phyloP scores from a whole-genome alignment of 257 asterid species.

The Nicotiana knightiana region DNA sequence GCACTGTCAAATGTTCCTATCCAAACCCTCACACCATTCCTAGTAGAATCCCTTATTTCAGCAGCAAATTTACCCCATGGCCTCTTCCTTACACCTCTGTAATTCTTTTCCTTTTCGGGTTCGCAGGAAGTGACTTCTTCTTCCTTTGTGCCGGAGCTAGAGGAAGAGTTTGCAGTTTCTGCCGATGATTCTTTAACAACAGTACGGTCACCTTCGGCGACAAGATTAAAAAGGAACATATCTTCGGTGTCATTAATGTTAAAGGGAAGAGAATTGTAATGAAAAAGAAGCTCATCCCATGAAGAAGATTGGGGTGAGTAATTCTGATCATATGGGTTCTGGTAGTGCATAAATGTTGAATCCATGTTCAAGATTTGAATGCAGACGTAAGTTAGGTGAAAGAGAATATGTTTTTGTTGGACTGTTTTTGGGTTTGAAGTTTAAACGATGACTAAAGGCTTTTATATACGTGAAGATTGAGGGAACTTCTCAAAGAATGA shows the following conservation, averaged over 20 bases:
- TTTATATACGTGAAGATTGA: not conserved
- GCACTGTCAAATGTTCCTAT: conserved; percentile 81
- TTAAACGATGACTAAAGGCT: not conserved
- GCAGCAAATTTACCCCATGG: conserved; percentile 96
- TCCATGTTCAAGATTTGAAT: not conserved
- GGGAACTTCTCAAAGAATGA: not conserved
- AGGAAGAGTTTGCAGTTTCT: conserved; percentile 17
- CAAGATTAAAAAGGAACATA: conserved; percentile 48
- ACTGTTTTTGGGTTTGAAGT: not conserved
- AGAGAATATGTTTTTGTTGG: not conserved
- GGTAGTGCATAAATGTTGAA: conserved; percentile 22
- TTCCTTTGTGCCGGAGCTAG: conserved; percentile 20
- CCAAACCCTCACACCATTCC: conserved; percentile 82
- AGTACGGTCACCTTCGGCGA: conserved; percentile 22
- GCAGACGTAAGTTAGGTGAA: not conserved
- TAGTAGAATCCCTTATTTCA: conserved; percentile 75
- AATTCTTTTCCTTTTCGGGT: conserved; percentile 23
- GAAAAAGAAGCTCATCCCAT: conserved; percentile 24
- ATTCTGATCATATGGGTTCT: conserved; percentile 1
- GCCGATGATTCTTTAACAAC: conserved; percentile 17
- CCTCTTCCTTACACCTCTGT: conserved; percentile 70
- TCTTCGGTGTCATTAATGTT: conserved; percentile 61
- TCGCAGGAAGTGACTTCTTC: conserved; percentile 46
- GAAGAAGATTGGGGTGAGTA: conserved; percentile 22
- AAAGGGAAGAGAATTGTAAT: conserved; percentile 47